Conservation (phyloP, 345 rosid genomes). For the Bretschneidera sinensis region DNA sequence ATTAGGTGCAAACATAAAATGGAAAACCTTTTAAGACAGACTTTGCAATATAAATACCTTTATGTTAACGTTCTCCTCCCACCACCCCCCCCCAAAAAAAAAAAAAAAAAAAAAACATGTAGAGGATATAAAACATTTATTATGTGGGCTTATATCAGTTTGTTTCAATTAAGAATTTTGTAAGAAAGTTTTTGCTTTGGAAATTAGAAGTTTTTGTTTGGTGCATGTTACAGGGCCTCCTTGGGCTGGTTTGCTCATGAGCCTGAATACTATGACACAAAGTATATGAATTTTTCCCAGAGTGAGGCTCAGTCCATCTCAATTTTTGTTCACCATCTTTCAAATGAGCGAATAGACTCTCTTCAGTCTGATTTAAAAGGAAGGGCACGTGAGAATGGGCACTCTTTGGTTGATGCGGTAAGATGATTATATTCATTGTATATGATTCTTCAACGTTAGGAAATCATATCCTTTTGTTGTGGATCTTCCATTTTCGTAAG, state of each 20-base stretch:
- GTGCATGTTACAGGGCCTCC: constrained; percentile 61
- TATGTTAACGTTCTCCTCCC: background rate
- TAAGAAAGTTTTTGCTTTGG: constrained; percentile 2
- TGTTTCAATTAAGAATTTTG: background rate
- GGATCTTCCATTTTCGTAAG: too few species aligned
- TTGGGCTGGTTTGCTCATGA: constrained; percentile 98
- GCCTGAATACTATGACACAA: constrained; percentile 83
- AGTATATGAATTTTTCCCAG: constrained; percentile 58
- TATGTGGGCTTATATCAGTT: constrained; percentile 1
- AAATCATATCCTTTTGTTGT: background rate
- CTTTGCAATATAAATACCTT: constrained; percentile 6
- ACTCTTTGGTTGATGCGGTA: constrained; percentile 59
- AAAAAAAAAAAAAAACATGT: too few species aligned
- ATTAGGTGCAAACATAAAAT: background rate
- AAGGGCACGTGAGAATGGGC: constrained; percentile 50
- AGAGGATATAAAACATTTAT: background rate
- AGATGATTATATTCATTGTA: constrained; percentile 14
- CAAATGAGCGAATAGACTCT: constrained; percentile 59
- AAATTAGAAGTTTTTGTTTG: constrained; percentile 21
- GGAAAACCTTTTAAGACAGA: background rate
- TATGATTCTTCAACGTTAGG: background rate
- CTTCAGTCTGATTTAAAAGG: constrained; percentile 63
- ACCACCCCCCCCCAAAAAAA: too few species aligned
- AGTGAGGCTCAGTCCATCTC: constrained; percentile 88
- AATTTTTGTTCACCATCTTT: constrained; percentile 71